Conservation (phyloP, 2,329 filamentous ascomycete genomes). For the Phialophora macrospora region DNA sequence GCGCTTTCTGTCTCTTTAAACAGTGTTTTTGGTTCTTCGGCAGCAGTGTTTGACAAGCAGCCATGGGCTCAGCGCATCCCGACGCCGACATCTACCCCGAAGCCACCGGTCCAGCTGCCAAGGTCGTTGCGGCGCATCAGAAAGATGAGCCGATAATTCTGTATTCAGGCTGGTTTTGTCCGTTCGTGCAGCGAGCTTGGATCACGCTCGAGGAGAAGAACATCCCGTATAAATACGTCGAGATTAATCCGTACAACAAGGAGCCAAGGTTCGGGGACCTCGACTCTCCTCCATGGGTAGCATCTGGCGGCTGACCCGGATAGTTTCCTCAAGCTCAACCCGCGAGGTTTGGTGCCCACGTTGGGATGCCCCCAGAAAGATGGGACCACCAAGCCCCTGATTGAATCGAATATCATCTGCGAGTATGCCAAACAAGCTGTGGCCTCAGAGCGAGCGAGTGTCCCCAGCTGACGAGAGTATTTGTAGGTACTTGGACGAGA, state of each 20-base stretch:
- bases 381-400: conserved; percentile 61
- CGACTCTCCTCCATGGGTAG: too few species aligned
- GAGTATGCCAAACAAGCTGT: conserved; percentile 58
- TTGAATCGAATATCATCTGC: conserved; percentile 73
- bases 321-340: conserved; percentile 71
- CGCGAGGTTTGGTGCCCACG: conserved; percentile 75
- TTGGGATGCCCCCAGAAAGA: conserved; percentile 46
- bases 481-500: conserved; percentile 63
- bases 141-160: conserved; percentile 58
- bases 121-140: conserved; percentile 44
- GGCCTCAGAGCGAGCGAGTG: background rate
- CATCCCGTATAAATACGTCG: conserved; percentile 75
- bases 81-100: conserved; percentile 53
- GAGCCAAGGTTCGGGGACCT: conserved; percentile 29
- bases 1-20: background rate
- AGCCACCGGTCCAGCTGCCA: conserved; percentile 53
- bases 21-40: background rate
- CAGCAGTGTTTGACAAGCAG: conserved; percentile 1
- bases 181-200: conserved; percentile 71
- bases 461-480: background rate
- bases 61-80: conserved; percentile 40
- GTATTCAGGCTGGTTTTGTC: conserved; percentile 77
- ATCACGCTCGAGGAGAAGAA: conserved; percentile 74
- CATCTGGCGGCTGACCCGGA: background rate
- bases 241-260: conserved; percentile 80